These are phyloP conservation scores for Fraxinus excelsior DNA, from an alignment of 257 asterid species.

Conservation along the genomic window DNA sequence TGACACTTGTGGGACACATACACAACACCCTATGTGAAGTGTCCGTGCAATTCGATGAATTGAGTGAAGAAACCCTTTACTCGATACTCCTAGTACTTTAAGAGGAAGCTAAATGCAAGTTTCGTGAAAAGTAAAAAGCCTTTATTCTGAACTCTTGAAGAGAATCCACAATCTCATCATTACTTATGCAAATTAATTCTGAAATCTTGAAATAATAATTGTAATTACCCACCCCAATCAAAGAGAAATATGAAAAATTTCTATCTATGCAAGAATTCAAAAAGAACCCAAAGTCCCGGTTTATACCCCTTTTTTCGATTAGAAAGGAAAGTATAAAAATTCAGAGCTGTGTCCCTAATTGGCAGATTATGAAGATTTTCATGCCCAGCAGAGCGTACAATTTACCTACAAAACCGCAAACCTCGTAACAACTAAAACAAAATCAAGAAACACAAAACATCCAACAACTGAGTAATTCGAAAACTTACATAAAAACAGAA, in stretches of 20 bases:
- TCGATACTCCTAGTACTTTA: neutral
- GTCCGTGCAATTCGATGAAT: neutral
- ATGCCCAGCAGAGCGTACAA: neutral
- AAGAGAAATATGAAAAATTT: neutral
- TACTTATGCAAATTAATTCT: neutral
- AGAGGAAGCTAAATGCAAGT: neutral
- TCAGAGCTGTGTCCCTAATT: neutral
- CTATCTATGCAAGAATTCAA: neutral
- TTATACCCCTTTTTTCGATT: neutral
- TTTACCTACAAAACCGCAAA: neutral
- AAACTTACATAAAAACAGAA: constrained; percentile 43
- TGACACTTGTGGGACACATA: too few species aligned
- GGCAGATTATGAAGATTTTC: neutral
- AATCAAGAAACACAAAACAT: neutral
- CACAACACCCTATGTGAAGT: too few species aligned
- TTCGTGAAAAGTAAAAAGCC: neutral
- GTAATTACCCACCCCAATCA: neutral
- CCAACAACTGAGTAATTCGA: neutral
- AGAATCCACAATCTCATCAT: neutral
- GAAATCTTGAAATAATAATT: constrained; percentile 6
- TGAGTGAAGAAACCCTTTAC: neutral
- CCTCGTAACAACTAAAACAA: neutral
- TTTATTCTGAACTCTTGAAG: neutral
- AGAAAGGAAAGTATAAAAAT: neutral
- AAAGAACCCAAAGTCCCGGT: neutral